Base-by-base conservation (phyloP, 2,329 filamentous ascomycete genomes). In the Tolypocladium guangdongense region DNA sequence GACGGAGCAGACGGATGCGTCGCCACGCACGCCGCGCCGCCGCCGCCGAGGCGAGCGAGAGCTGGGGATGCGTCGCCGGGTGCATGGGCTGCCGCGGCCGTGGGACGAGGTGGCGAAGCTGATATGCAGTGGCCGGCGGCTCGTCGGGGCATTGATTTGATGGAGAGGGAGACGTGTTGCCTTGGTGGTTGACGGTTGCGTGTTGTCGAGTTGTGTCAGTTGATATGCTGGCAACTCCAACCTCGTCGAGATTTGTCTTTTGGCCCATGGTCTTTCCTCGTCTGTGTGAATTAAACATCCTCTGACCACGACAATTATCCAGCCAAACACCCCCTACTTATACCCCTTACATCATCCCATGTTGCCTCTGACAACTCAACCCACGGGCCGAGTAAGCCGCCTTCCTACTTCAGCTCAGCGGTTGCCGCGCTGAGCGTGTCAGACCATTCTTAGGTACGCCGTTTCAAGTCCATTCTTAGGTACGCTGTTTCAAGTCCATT, bases 61-160 rank as follows among this genome's bases (percentile, higher is more conserved):
- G 51, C 48, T 51, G 55, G 11, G 56, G 57, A 32, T 49, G 46
- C 32, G 55, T 57, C 36, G 52, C 54, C 16, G 55, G 53, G 36
- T 41, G 46, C 27, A 56, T 52, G 37, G 53, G 46, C 53, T 55
- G 47, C 41, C 24, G 36, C 20, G 14, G 18, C 35, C 41, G 27
- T 43, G 38, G 41, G 53, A 33, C 10, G 53, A 49, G 4, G 48
- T 52, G 16, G 50, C 51, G 53, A 57, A 52, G 55, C 43, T 46
- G 43, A 57, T 37, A 37, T 51, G 32, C 18, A 55, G 46, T 4
- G 52, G 49, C 12, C 38, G 20, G n/a, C n/a, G 20, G 4, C 14
- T 18, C 4, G 47, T 27, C 14, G 38, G 51, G 7, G 49, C 32
- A 1, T 7, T 45, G 24, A 2, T 18, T 18, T 16, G 41, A 7